phyloP scores from a whole-genome alignment of 805 yeast genomes.

The Wickerhamomyces bisporus region DNA sequence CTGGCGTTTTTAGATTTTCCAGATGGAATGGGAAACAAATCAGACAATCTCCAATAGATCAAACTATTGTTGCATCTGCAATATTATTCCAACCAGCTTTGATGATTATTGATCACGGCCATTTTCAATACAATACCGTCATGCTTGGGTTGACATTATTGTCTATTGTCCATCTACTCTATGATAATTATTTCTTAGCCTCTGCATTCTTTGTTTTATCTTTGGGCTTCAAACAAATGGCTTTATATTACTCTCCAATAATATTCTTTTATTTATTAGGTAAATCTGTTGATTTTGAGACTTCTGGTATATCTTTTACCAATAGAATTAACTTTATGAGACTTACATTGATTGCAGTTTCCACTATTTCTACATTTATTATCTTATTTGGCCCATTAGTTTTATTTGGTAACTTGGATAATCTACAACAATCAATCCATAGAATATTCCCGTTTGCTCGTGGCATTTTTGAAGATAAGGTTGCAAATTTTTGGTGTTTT shows the following conservation, averaged over 20 bases:
- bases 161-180: slow-evolving; percentile 59
- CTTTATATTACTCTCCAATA: slow-evolving; percentile 86
- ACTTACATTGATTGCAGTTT: slow-evolving; percentile 54
- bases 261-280: slow-evolving; percentile 79
- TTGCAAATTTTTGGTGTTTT: slow-evolving; percentile 98
- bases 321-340: slow-evolving; percentile 50
- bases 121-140: slow-evolving; percentile 90
- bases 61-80: slow-evolving; percentile 68
- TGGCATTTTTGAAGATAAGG: slow-evolving; percentile 96
- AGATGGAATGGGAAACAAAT: slow-evolving; percentile 63
- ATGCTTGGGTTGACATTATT: slow-evolving; percentile 84
- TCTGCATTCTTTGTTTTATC: slow-evolving; percentile 75
- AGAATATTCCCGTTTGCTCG: slow-evolving; percentile 90
- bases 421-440: slow-evolving; percentile 46
- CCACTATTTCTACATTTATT: slow-evolving; percentile 52
- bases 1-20: slow-evolving; percentile 70
- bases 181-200: slow-evolving; percentile 60
- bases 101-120: slow-evolving; percentile 90
- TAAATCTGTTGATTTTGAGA: slow-evolving; percentile 26
- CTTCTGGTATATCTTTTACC: slow-evolving; percentile 14
- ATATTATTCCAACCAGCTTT: slow-evolving; percentile 83
- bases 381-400: slow-evolving; percentile 58
- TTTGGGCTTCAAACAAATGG: slow-evolving; percentile 90
- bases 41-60: slow-evolving; percentile 62
- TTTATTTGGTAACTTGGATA: slow-evolving; percentile 34